A percentile compares a stretch with the other conserved stretches of the same genome.
Conservation (phyloP, 306 rosid genomes). For the Canavalia ensiformis region DNA sequence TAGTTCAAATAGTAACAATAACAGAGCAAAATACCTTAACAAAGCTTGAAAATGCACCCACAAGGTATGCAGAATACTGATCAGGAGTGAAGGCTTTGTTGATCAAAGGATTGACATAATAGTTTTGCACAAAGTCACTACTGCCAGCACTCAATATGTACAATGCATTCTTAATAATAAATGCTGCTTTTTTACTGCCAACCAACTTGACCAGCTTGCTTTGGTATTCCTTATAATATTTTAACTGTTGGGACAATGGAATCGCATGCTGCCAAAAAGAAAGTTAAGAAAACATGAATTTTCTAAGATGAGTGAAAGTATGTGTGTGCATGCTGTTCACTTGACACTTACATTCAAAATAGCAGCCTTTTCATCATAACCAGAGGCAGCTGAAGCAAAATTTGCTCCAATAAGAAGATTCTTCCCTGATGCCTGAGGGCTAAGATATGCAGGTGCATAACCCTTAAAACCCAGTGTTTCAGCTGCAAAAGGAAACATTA, state of each 20-base stretch:
- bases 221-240: constrained; percentile 75
- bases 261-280: constrained; percentile 73
- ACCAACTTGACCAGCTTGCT: constrained; percentile 75
- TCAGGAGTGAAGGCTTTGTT: constrained; percentile 70
- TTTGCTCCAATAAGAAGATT: constrained; percentile 86
- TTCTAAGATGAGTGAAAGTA: background rate
- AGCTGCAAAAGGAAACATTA: constrained; percentile 57
- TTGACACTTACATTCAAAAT: constrained; percentile 60
- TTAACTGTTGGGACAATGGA: constrained; percentile 73
- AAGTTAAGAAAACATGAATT: background rate
- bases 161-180: constrained; percentile 67
- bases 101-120: constrained; percentile 75
- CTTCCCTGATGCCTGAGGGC: constrained; percentile 91
- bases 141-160: constrained; percentile 81
- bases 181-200: constrained; percentile 70
- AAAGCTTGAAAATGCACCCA: constrained; percentile 65
- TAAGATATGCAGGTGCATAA: constrained; percentile 81
- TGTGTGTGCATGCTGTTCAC: background rate
- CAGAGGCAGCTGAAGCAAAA: constrained; percentile 94
- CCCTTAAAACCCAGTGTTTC: constrained; percentile 81
- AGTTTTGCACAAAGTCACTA: constrained; percentile 84
- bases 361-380: constrained; percentile 86
- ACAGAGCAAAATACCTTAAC: constrained; percentile 59
- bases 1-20: background rate
- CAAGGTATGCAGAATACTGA: constrained; percentile 63